phyloP scores from a whole-genome alignment of 805 yeast genomes.

The Kodamaea nitidulidarum region DNA sequence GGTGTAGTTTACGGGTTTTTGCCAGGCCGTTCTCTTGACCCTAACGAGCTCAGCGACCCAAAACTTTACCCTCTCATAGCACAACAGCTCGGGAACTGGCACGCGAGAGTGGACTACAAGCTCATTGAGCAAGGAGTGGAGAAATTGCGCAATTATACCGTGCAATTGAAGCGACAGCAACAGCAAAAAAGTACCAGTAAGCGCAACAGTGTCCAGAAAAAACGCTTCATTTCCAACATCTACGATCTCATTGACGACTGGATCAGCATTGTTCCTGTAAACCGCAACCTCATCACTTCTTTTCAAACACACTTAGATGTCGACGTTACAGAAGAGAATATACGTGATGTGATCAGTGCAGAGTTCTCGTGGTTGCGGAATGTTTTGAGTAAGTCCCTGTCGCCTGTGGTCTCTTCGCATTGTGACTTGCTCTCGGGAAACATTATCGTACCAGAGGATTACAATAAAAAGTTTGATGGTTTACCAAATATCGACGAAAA shows the following conservation, averaged over 20 bases:
- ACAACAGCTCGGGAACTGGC: constrained; percentile 69
- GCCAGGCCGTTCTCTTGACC: constrained; percentile 57
- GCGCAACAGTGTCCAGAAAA: constrained; percentile 14
- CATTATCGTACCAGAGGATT: constrained; percentile 52
- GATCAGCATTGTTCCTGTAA: constrained; percentile 58
- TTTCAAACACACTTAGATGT: constrained; percentile 31
- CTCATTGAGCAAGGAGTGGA: constrained; percentile 46
- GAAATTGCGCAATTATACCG: constrained; percentile 31
- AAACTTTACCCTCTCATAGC: constrained; percentile 56
- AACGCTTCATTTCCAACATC: constrained; percentile 39
- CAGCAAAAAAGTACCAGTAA: constrained; percentile 1
- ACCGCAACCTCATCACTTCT: constrained; percentile 33
- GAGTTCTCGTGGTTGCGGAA: constrained; percentile 56
- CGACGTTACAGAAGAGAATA: constrained; percentile 21
- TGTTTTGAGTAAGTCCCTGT: constrained; percentile 34
- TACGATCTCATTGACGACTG: constrained; percentile 63
- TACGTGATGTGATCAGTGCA: constrained; percentile 35
- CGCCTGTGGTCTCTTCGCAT: constrained; percentile 62
- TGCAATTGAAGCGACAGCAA: constrained; percentile 12
- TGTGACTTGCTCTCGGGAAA: constrained; percentile 75
- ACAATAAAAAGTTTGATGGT: constrained; percentile 11
- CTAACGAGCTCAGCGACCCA: constrained; percentile 48
- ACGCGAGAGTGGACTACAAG: constrained; percentile 42
- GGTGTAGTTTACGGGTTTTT: constrained; percentile 70
- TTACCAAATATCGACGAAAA: constrained; percentile 21